Evolutionary conservation across 805 yeast species (phyloP), one percentile per base, ranked within the genome.

Genomic region (Komagataella phaffii): DNA sequence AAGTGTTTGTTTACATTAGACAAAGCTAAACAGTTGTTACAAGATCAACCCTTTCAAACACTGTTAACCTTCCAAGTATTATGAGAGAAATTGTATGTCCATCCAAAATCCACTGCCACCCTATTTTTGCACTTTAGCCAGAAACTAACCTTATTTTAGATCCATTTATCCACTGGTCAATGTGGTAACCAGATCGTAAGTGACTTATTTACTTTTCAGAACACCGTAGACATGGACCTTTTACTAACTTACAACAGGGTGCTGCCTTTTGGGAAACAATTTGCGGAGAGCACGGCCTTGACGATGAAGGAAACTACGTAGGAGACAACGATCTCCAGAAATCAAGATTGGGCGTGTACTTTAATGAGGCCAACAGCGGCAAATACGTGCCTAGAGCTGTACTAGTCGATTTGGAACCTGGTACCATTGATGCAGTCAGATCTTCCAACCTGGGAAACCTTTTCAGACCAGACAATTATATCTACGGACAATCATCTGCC

Each of bases 101-200:
- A 3, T 44, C 19, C 19, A 44, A 10, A 2, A 7, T 44, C 14
- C 1, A 14, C 19, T 19, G 23, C 12, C 23, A 8, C 46, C 6
- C 23, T 2, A 12, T 30, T 14, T 30, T 30, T 30, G 14, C 6
- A 6, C 40, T 12, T 14, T 14, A 10, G 14, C n/a, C 14, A 30
- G 40, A 30, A 30, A 44, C 46, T 44, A 44, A 44, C 46, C 14
- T 10, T 8, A 17, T 44, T 55, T 47, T 68, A 83, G 93, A 88
- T 90, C 70, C 97, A 90, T 72, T 79, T 90, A 70, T 90, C 97
- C 54, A 85, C 96, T 53, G 98, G 98, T 71, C 98, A 90, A 76
- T 89, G 97, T 81, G 96, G 97, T 81, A 90, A 90, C 80, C 98
- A 90, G 74, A 88, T 90, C 60, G 88, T 79, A 73, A 62, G 83